A percentile compares a stretch with the other conserved stretches of the same genome.
Conservation (phyloP, 2,329 filamentous ascomycete genomes). For the Trichoderma sp. region DNA sequence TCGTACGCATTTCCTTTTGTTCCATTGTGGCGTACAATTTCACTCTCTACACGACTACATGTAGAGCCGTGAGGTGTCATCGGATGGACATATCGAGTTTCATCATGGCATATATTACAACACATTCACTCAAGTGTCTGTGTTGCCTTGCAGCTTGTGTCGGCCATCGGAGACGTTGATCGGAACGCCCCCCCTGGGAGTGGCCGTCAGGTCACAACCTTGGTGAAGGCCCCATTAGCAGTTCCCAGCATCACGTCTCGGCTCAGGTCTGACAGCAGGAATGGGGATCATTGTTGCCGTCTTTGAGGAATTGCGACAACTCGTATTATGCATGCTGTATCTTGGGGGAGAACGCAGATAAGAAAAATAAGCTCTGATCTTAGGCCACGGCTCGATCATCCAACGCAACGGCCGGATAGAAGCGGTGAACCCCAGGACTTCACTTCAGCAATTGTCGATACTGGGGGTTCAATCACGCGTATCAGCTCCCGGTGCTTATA, state of each 20-base stretch:
- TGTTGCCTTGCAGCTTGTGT: background rate
- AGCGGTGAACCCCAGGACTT: background rate
- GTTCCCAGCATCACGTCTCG: background rate
- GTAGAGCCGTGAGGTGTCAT: background rate
- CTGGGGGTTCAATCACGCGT: slow-evolving; percentile 5
- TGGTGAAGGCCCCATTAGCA: background rate
- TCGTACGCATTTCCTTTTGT: background rate
- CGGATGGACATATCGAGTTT: background rate
- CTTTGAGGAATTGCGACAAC: background rate
- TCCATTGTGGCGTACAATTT: background rate
- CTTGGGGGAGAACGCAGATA: background rate
- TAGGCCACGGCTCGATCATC: slow-evolving; percentile 7
- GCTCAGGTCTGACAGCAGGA: slow-evolving; percentile 9
- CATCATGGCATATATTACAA: background rate
- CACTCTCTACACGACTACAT: background rate
- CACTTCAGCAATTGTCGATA: background rate
- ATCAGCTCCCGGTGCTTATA: background rate
- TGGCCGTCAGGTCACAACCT: background rate
- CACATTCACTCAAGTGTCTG: too few relatives aligned
- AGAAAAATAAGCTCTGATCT: slow-evolving; percentile 23
- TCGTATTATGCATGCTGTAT: background rate
- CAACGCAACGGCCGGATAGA: background rate
- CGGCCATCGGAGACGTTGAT: background rate
- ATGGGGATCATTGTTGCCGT: background rate
- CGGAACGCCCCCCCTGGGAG: background rate